Percentiles rank a stretch among this genome's conserved stretches.
Evolutionary conservation across 495 filamentous ascomycete species (phyloP).

Genomic region (Lepraria neglecta): DNA sequence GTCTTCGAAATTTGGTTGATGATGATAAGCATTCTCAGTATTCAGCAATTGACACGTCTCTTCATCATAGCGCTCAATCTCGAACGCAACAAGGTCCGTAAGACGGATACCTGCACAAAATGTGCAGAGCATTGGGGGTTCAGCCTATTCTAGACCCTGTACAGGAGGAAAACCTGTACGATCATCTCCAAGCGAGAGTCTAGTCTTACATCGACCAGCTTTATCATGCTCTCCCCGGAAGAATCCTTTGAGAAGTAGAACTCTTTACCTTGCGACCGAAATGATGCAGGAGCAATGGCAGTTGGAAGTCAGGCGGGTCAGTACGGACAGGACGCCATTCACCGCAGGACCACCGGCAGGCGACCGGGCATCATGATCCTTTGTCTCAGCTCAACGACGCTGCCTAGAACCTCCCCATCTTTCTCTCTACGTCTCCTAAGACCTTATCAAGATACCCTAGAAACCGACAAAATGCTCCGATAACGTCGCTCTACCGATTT

Average conservation of each 20-base stretch:
- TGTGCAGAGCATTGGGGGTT: not conserved
- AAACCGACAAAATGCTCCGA: not conserved
- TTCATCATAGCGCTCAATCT: not conserved
- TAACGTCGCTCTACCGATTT: not conserved
- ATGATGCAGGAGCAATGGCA: no score
- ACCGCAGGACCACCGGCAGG: no score
- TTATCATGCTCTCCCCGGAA: no score
- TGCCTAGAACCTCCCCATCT: not conserved
- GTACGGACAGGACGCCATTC: no score
- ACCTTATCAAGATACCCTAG: not conserved
- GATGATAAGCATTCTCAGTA: not conserved
- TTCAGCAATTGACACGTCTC: not conserved
- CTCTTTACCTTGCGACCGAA: no score
- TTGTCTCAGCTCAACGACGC: constrained; percentile 1
- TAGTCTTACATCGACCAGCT: no score
- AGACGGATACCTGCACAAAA: constrained; percentile 3
- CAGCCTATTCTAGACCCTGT: no score
- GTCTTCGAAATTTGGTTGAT: not conserved
- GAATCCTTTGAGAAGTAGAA: no score
- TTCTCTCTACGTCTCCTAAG: no score
- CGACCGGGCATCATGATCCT: not conserved
- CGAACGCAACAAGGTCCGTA: not conserved
- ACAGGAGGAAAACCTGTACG: no score
- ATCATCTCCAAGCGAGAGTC: not conserved
- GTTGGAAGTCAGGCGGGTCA: no score